Percentiles rank a stretch among this genome's conserved stretches.
Conservation (phyloP, 192 early-diverging fungal genomes). For the Backusella liffmaniae region DNA sequence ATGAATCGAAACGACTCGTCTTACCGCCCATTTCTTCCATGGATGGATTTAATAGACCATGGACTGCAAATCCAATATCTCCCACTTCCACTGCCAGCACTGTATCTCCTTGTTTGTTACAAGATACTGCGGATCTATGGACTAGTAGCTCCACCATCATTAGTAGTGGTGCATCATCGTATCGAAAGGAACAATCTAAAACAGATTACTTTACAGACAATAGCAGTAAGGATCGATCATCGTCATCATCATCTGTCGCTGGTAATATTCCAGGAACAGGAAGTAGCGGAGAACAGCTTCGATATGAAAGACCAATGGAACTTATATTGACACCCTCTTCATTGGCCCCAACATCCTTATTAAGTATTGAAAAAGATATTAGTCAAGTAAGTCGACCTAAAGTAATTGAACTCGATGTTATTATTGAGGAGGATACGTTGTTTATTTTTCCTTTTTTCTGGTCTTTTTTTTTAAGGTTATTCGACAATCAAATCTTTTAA, state of each 20-base stretch:
- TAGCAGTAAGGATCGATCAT: not conserved
- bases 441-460: not conserved
- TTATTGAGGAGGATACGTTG: not conserved
- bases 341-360: not conserved
- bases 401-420: not conserved
- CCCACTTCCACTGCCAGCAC: not conserved
- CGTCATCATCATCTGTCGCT: not conserved
- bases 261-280: not conserved
- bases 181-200: slow-evolving; percentile 5
- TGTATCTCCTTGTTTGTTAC: not conserved
- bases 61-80: not conserved
- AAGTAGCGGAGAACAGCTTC: not conserved
- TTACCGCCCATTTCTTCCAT: slow-evolving; percentile 11
- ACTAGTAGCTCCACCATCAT: not conserved
- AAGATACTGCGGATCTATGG: not conserved
- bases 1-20: slow-evolving; percentile 6
- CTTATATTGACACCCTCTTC: not conserved
- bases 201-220: not conserved
- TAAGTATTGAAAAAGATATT: slow-evolving; percentile 8
- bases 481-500: slow-evolving; percentile 7
- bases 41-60: slow-evolving; percentile 12
- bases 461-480: slow-evolving; percentile 3
- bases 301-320: not conserved
- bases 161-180: not conserved
- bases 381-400: not conserved